A percentile compares a stretch with the other conserved stretches of the same genome.
These are phyloP conservation scores for Talaromyces marneffei DNA, from an alignment of 2,329 filamentous ascomycete species.

Conservation along the genomic window DNA sequence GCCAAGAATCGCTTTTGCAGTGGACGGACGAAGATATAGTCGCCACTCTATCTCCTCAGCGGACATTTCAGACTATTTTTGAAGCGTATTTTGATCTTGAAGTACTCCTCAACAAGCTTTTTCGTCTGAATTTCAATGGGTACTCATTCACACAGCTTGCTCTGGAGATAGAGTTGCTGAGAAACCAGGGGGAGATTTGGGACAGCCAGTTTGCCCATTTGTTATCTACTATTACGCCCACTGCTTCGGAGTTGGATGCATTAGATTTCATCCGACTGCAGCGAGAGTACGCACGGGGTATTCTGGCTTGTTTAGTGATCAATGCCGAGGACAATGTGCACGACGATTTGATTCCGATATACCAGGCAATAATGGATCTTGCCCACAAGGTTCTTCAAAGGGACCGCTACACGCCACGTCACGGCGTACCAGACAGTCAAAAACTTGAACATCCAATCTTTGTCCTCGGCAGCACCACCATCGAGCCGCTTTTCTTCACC, in stretches of 20 bases:
- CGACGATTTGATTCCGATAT: not conserved
- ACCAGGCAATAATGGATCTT: not conserved
- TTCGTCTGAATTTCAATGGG: not conserved
- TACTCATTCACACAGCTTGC: not conserved
- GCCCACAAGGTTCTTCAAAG: not conserved
- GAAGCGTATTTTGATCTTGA: conserved; percentile 11
- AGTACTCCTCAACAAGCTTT: conserved; percentile 4
- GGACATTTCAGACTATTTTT: not conserved
- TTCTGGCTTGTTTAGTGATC: not conserved
- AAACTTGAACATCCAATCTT: conserved; percentile 5
- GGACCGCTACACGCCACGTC: not conserved
- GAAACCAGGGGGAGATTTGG: not conserved
- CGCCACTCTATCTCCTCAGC: not conserved
- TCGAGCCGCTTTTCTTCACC: conserved; percentile 1
- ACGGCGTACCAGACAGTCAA: not conserved
- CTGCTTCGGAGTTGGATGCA: not conserved
- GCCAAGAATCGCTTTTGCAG: conserved; percentile 8
- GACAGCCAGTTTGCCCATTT: conserved; percentile 2
- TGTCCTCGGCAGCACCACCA: conserved; percentile 1
- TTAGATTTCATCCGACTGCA: conserved; percentile 7
- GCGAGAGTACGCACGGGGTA: not conserved
- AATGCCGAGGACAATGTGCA: not conserved
- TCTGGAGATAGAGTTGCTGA: not conserved
- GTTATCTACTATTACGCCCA: not conserved
- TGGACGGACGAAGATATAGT: conserved; percentile 6